phyloP scores from a whole-genome alignment of 352 stramenopile species.

The Hyaloperonospora brassicae region DNA sequence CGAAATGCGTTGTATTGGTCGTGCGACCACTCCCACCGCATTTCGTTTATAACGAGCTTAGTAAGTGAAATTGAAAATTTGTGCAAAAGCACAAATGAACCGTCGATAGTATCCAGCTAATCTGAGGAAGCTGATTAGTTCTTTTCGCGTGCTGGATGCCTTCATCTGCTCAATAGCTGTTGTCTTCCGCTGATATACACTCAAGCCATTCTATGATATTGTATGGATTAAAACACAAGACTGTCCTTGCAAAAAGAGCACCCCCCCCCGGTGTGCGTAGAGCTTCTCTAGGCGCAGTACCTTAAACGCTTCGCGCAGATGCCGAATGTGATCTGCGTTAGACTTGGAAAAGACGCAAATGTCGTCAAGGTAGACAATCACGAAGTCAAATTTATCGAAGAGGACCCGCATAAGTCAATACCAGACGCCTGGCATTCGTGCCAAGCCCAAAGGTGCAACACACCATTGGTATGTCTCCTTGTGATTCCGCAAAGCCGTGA shows the following conservation, averaged over 20 bases:
- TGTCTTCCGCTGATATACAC: constrained; percentile 21
- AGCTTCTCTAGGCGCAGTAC: background rate
- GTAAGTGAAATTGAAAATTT: constrained; percentile 13
- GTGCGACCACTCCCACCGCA: background rate
- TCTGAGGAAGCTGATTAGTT: background rate
- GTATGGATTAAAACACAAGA: background rate
- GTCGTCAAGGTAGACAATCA: too few relatives aligned
- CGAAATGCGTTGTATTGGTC: constrained; percentile 11
- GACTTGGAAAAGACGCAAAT: too few relatives aligned
- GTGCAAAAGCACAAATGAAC: constrained; percentile 23
- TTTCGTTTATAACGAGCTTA: constrained; percentile 14
- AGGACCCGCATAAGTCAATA: too few relatives aligned
- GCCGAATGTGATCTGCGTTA: background rate
- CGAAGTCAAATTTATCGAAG: too few relatives aligned
- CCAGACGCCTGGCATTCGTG: too few relatives aligned
- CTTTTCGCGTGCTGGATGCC: constrained; percentile 4
- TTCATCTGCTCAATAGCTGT: constrained; percentile 18
- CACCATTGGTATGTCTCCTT: too few relatives aligned
- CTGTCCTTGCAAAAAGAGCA: constrained; percentile 2
- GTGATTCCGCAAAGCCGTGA: too few relatives aligned
- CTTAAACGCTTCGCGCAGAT: background rate
- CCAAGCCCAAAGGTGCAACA: too few relatives aligned
- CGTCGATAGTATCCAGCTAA: constrained; percentile 21
- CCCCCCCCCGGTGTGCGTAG: background rate
- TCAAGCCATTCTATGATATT: constrained; percentile 3